Evolutionary conservation across 2,329 filamentous ascomycete genomes (phyloP), one percentile per base, ranked within the genome.

Genomic region (Emmonsiellopsis sp.): DNA sequence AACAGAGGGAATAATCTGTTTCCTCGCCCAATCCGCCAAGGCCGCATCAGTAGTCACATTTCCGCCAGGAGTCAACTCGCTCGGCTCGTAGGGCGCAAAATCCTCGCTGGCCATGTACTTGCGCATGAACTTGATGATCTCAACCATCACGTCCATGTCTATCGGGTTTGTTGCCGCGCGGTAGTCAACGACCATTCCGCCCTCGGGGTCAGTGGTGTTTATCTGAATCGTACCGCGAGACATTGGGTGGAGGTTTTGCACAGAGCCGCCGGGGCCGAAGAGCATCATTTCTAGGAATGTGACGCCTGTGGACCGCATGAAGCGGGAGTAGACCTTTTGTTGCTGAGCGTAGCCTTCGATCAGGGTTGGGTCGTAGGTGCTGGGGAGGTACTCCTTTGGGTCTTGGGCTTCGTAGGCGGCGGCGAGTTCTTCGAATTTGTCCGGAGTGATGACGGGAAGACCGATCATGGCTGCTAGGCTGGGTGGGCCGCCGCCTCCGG

Each of bases 191-290:
- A 67, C 51, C 0, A 72, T 72, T 20, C 62, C 60, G 2, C 57
- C 62, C 7, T 64, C 60, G 9, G 70, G 69, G 59, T 73, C 63
- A 0, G 60, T 59, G 1, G 65, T 60, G 58, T 70, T 65, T 44
- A 75, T 68, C 38, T 64, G 66, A 48, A 75, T 65, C 16, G 65
- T 68, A 26, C 73, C 73, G 10, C 73, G 65, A 40, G 67, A 70
- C 41, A 73, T 63, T 2, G 72, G 71, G 56, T 73, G 69, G n/a
- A 51, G 48, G 37, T 51, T 51, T 20, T 51, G 48, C n/a, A 51
- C 48, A 31, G 35, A 20, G n/a, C 48, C 48, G 20, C 48, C 48
- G 11, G 48, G 35, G 7, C 46, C 13, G 26, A 10, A 11, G 35
- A 41, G 8, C 48, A 51, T 51, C 48, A 51, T 51, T 31, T 51